These are phyloP conservation scores for Cutaneotrichosporon sp. DNA, from an alignment of 1,284 basidiomycete species.

Conservation along the genomic window DNA sequence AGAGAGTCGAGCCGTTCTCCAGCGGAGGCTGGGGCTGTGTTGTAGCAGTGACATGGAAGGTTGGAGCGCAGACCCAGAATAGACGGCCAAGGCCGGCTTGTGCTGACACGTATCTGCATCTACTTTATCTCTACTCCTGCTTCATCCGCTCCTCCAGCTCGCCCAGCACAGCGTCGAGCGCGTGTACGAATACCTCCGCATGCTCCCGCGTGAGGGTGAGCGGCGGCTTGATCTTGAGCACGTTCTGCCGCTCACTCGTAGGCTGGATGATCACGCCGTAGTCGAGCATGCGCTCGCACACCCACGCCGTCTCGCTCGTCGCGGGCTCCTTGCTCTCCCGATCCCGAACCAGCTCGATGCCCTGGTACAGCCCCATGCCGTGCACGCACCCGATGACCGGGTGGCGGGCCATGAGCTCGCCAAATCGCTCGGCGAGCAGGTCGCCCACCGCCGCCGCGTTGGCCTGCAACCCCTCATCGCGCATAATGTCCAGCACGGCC, in stretches of 20 bases:
- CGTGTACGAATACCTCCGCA: constrained; percentile 17
- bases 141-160: constrained; percentile 12
- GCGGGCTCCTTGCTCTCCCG: constrained; percentile 9
- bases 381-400: constrained; percentile 10
- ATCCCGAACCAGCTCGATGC: constrained; percentile 17
- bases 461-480: constrained; percentile 16
- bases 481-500: constrained; percentile 17
- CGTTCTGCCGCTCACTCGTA: constrained; percentile 19
- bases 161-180: constrained; percentile 10
- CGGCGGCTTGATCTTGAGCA: constrained; percentile 26
- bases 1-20: too few species aligned
- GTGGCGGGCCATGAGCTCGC: background rate
- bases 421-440: background rate
- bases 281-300: constrained; percentile 21
- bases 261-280: constrained; percentile 21
- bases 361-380: constrained; percentile 22
- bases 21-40: too few species aligned
- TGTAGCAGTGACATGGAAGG: too few species aligned
- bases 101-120: too few species aligned
- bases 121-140: too few species aligned
- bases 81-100: too few species aligned
- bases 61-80: too few species aligned
- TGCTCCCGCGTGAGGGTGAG: constrained; percentile 15
- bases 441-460: constrained; percentile 14
- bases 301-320: constrained; percentile 13